Evolutionary conservation across 2,329 filamentous ascomycete genomes (phyloP).

Genomic region (Pleurostoma richardsiae): DNA sequence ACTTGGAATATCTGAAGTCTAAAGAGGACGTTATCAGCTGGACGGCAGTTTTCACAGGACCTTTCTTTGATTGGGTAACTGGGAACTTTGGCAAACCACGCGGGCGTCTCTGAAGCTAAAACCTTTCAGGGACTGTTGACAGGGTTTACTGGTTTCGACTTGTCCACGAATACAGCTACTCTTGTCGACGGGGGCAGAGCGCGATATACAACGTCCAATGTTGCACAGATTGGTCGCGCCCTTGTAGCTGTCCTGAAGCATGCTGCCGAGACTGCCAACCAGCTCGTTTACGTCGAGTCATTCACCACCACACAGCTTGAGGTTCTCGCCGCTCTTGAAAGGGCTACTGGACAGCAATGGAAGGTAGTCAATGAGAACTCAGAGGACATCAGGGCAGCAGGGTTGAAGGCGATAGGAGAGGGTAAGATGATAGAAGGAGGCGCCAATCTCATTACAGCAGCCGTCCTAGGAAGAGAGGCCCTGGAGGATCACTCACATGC

Average conservation of each 20-base stretch:
- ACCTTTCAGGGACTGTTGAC: constrained; percentile 31
- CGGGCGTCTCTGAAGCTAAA: neutral
- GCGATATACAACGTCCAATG: constrained; percentile 44
- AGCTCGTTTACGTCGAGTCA: constrained; percentile 49
- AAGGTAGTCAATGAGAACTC: neutral
- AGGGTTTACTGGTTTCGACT: constrained; percentile 46
- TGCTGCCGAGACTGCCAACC: constrained; percentile 45
- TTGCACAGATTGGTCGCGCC: constrained; percentile 42
- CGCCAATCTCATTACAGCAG: constrained; percentile 1
- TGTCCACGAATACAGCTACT: constrained; percentile 37
- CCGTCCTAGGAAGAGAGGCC: neutral
- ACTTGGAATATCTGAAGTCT: constrained; percentile 43
- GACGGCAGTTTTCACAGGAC: constrained; percentile 50
- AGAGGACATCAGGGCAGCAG: neutral
- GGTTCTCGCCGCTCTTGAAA: constrained; percentile 30
- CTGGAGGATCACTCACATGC: neutral
- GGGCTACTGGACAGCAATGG: neutral
- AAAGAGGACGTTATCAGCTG: constrained; percentile 47
- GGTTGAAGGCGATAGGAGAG: neutral
- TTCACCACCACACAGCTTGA: constrained; percentile 51
- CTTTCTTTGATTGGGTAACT: constrained; percentile 55
- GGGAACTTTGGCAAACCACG: neutral
- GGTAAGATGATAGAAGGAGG: neutral
- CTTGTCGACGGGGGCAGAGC: constrained; percentile 50
- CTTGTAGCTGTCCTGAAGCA: constrained; percentile 43